Evolutionary conservation across 2,329 filamentous ascomycete species (phyloP).

Genomic region (Scedosporium apiospermum): DNA sequence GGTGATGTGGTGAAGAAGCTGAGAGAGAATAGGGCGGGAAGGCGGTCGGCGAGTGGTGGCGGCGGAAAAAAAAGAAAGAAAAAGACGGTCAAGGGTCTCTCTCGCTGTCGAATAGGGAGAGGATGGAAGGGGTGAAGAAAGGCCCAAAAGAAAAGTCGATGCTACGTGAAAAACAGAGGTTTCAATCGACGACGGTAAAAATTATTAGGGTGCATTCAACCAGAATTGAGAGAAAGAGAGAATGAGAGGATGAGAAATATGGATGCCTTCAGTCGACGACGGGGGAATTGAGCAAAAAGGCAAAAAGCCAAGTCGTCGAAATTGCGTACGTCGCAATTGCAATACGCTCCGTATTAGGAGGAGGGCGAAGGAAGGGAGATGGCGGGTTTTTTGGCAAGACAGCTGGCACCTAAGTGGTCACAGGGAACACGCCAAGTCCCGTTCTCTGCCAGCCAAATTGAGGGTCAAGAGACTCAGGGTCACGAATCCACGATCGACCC

Average conservation of each 20-base stretch:
- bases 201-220: conserved; percentile 1
- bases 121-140: not conserved
- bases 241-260: not conserved
- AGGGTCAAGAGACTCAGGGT: not conserved
- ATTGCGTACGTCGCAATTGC: not conserved
- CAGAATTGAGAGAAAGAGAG: not conserved
- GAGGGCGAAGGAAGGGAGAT: not conserved
- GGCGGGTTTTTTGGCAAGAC: not conserved
- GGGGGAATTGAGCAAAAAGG: not conserved
- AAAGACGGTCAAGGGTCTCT: conserved; percentile 2
- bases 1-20: not conserved
- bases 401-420: not conserved
- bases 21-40: not conserved
- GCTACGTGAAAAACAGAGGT: conserved; percentile 1
- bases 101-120: not conserved
- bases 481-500: not conserved
- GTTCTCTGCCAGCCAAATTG: not conserved
- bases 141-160: not conserved
- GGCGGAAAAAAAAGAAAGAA: not conserved
- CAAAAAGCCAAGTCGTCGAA: not conserved
- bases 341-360: no score
- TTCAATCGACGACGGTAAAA: not conserved
- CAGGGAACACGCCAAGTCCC: not conserved
- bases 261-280: not conserved
- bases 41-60: not conserved